Conservation (phyloP, 306 rosid species). For the Lathyrus tuberosus region DNA sequence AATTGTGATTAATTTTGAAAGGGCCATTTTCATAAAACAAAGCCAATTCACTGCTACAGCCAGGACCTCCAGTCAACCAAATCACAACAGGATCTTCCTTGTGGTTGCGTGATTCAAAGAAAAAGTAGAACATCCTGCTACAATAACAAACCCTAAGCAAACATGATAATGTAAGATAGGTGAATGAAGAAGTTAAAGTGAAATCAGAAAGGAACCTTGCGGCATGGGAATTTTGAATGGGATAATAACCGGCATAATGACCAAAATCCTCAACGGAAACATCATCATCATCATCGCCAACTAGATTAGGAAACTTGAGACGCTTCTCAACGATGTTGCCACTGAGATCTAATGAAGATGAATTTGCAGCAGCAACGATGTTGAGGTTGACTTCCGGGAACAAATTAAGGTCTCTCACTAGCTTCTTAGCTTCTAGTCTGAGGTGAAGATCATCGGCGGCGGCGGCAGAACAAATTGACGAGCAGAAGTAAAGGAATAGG, state of each 20-base stretch:
- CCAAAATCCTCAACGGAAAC: conserved; percentile 70
- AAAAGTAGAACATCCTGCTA: conserved; percentile 89
- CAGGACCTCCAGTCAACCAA: conserved; percentile 97
- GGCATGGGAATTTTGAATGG: conserved; percentile 70
- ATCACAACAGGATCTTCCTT: conserved; percentile 82
- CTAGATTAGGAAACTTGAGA: conserved; percentile 57
- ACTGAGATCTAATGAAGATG: conserved; percentile 34
- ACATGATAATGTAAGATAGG: no score
- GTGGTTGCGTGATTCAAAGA: conserved; percentile 78
- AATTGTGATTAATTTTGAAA: conserved; percentile 64
- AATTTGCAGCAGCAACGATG: conserved; percentile 47
- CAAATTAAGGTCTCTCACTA: conserved; percentile 70
- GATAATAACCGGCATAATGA: conserved; percentile 85
- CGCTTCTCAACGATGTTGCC: conserved; percentile 68
- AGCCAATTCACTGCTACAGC: conserved; percentile 93
- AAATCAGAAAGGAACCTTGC: conserved; percentile 53
- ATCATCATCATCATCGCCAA: conserved; percentile 48
- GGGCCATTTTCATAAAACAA: conserved; percentile 91
- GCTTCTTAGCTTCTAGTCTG: conserved; percentile 53
- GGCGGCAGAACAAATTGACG: conserved; percentile 38
- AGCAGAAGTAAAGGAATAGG: conserved; percentile 26
- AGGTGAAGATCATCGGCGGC: conserved; percentile 29
- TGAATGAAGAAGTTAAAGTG: no score
- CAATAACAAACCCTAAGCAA: conserved; percentile 14
- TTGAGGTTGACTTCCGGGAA: conserved; percentile 65